A percentile compares a stretch with the other conserved stretches of the same genome.
These are phyloP conservation scores for Phylloporus arenicola DNA, from an alignment of 768 basidiomycete genomes.

Conservation along the genomic window DNA sequence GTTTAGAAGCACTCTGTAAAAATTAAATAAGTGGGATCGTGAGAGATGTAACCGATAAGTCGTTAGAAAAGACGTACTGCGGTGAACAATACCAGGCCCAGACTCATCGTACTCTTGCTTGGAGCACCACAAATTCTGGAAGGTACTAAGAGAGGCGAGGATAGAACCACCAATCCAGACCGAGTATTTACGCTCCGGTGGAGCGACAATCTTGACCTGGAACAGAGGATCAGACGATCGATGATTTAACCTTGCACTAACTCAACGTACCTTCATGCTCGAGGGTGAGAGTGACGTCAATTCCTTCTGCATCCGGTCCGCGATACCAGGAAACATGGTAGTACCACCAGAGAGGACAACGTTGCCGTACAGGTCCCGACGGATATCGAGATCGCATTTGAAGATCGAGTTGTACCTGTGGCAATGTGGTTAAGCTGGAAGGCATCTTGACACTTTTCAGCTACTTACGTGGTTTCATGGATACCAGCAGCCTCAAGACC, in stretches of 20 bases:
- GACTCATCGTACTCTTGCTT: slow-evolving; percentile 91
- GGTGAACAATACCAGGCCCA: slow-evolving; percentile 74
- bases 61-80: slow-evolving; percentile 45
- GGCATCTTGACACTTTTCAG: background rate
- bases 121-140: slow-evolving; percentile 95
- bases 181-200: slow-evolving; percentile 91
- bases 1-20: slow-evolving; percentile 24
- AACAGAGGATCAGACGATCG: background rate
- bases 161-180: slow-evolving; percentile 93
- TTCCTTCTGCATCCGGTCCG: slow-evolving; percentile 95
- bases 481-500: slow-evolving; percentile 83
- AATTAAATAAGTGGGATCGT: background rate
- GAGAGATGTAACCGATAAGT: background rate
- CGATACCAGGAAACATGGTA: slow-evolving; percentile 95
- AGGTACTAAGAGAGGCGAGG: slow-evolving; percentile 84
- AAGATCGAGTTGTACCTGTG: slow-evolving; percentile 52
- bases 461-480: slow-evolving; percentile 55
- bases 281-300: slow-evolving; percentile 72
- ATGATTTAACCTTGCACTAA: background rate
- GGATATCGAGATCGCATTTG: slow-evolving; percentile 68
- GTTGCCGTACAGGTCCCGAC: slow-evolving; percentile 32
- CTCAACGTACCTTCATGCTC: slow-evolving; percentile 68
- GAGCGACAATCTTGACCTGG: slow-evolving; percentile 86
- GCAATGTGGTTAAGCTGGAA: background rate
- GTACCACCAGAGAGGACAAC: slow-evolving; percentile 69